These are phyloP conservation scores for Candida khao-thaluensis DNA, from an alignment of 805 yeast genomes.

Conservation along the genomic window DNA sequence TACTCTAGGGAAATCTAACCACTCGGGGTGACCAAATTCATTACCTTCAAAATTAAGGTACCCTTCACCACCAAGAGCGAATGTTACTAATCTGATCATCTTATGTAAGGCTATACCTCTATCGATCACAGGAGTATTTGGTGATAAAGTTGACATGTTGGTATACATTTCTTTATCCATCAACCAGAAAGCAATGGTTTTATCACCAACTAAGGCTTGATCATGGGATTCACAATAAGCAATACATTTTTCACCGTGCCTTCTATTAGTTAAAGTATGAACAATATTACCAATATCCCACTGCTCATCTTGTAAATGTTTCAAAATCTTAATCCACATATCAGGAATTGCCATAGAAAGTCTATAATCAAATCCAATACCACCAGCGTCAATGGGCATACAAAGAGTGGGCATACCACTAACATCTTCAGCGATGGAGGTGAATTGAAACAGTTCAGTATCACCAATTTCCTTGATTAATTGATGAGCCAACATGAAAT, in stretches of 20 bases:
- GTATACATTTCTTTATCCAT: slow-evolving; percentile 99
- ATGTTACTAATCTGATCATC: slow-evolving; percentile 83
- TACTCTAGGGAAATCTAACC: slow-evolving; percentile 94
- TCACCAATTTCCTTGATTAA: slow-evolving; percentile 55
- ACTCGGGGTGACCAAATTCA: slow-evolving; percentile 98
- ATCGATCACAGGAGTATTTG: slow-evolving; percentile 74
- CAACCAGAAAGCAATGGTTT: slow-evolving; percentile 94
- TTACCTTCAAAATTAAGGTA: slow-evolving; percentile 95
- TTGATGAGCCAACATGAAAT: slow-evolving; percentile 88
- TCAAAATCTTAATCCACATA: slow-evolving; percentile 95
- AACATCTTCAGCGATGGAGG: slow-evolving; percentile 93
- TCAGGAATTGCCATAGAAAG: slow-evolving; percentile 97
- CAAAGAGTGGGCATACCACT: slow-evolving; percentile 97
- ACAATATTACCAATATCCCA: slow-evolving; percentile 87
- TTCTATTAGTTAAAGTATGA: slow-evolving; percentile 80
- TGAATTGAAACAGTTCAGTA: slow-evolving; percentile 43
- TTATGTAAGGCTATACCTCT: slow-evolving; percentile 92
- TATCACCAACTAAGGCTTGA: slow-evolving; percentile 97
- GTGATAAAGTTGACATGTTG: slow-evolving; percentile 78
- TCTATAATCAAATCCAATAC: slow-evolving; percentile 91
- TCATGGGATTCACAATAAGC: slow-evolving; percentile 95
- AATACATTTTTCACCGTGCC: slow-evolving; percentile 85
- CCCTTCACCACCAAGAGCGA: slow-evolving; percentile 94
- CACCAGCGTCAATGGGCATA: slow-evolving; percentile 69
- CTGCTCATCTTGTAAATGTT: slow-evolving; percentile 79